Base-by-base conservation (phyloP, 106 monocot genomes). In the Allium cepa region DNA sequence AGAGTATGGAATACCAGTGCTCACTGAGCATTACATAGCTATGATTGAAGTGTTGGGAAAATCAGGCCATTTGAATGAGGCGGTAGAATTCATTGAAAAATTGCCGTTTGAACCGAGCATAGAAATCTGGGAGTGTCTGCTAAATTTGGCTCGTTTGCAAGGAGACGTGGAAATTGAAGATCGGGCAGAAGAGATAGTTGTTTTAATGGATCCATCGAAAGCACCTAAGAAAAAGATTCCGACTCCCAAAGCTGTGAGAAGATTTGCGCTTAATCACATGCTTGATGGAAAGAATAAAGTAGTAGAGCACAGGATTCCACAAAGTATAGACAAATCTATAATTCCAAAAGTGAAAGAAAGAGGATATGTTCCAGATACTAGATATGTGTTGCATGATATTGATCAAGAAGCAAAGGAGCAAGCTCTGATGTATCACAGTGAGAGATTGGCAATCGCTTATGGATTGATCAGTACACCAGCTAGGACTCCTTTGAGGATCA, bases 381-480 rank as follows among this genome's bases (percentile, higher is more conserved):
- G 91, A 64, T 95, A 95, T 68, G 95, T 95, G 63, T 76, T 95
- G 16, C 95, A 95, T 73, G 95, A 95, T 70, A 95, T 95, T 60
- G 95, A 95, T 76, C 88, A 91, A 60, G 91, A 95, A 65, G 95
- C 95, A 26, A 95, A 95, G 73, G 95, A 95, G 79, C 95, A 95
- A 62, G 90, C 94, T 63, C 71, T 95, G 58, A 77, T 95, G 13
- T 95, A 95, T 27, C 95, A 95, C 53, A 91, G 95, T n/a, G 95
- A 95, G 72, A 77, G 91, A 22, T 57, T 95, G 60, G 95, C 95
- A 1, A 95, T 95, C 79, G 95, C 91, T 57, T 95, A 88, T 76
- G 95, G 95, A 28, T 66, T 95, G 71, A 91, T 95, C 49, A 95
- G 91, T 68, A 94, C 94, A 17, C 94, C 94, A 14, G 90, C 94